Percentiles rank a stretch among this genome's conserved stretches.
Evolutionary conservation across 1,139 yeast genomes (phyloP).

Genomic region (Yamadazyma dushanensis): DNA sequence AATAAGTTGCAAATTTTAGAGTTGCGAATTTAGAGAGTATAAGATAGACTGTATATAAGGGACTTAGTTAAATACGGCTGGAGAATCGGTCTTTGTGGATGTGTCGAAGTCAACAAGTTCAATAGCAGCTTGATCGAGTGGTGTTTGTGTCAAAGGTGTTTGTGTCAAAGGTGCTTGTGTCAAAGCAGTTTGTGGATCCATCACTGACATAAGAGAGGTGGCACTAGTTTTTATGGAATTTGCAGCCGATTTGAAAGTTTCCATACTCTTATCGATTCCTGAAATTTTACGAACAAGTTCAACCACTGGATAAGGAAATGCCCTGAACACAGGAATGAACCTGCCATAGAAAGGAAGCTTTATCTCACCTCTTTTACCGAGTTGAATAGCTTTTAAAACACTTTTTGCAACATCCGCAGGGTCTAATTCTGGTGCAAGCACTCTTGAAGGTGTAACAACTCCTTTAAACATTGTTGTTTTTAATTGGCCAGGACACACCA

Average conservation of each 20-base stretch:
- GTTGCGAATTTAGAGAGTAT: too few species aligned
- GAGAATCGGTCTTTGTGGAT: too few species aligned
- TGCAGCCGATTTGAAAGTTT: slow-evolving; percentile 27
- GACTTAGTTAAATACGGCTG: too few species aligned
- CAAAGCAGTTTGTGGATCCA: neutral
- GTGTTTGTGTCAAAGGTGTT: too few species aligned
- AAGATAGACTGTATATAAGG: too few species aligned
- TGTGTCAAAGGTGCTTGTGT: too few species aligned
- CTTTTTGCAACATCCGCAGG: slow-evolving; percentile 62
- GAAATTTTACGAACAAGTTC: slow-evolving; percentile 52
- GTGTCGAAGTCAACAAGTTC: too few species aligned
- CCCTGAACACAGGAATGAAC: slow-evolving; percentile 67
- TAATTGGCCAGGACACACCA: slow-evolving; percentile 87
- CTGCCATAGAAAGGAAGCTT: slow-evolving; percentile 75
- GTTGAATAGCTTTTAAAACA: slow-evolving; percentile 55
- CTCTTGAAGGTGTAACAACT: slow-evolving; percentile 66
- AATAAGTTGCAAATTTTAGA: too few species aligned
- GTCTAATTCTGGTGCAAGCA: slow-evolving; percentile 80
- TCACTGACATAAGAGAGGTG: neutral
- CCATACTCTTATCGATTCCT: slow-evolving; percentile 66
- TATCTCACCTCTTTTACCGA: slow-evolving; percentile 69
- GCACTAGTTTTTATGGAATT: slow-evolving; percentile 8
- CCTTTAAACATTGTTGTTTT: slow-evolving; percentile 70
- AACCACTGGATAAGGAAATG: slow-evolving; percentile 71
- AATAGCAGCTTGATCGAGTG: too few species aligned